Evolutionary conservation across 2,329 filamentous ascomycete genomes (phyloP).

Genomic region (Alternaria gaisen): DNA sequence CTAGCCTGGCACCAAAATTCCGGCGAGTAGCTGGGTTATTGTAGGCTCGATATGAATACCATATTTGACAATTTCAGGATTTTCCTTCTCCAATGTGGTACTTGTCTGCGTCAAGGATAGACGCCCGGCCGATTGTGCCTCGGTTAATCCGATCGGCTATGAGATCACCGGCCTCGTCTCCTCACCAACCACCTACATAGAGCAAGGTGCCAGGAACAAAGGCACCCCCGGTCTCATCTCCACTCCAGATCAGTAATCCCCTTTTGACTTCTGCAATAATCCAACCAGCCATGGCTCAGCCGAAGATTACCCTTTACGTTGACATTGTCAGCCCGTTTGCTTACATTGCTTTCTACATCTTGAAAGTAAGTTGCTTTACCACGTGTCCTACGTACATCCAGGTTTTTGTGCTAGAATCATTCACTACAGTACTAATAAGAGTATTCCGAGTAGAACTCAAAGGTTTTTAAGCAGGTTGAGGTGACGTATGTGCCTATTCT

Average conservation of each 20-base stretch:
- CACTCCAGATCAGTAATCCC: background rate
- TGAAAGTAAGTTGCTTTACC: constrained; percentile 55
- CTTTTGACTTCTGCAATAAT: background rate
- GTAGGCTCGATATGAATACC: background rate
- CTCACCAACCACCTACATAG: background rate
- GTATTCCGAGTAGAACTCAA: constrained; percentile 57
- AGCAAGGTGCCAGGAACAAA: background rate
- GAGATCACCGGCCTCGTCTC: constrained; percentile 3
- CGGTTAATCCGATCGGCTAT: constrained; percentile 5
- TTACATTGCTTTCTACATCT: constrained; percentile 66
- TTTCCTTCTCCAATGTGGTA: background rate
- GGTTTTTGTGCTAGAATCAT: background rate
- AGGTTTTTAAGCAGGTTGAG: constrained; percentile 63
- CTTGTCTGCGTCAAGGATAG: background rate
- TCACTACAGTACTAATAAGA: background rate
- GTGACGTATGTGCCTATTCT: constrained; percentile 68
- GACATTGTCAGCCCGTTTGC: constrained; percentile 69
- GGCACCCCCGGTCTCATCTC: background rate
- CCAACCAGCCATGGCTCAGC: constrained; percentile 52
- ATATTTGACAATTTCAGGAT: background rate
- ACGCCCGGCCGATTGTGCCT: constrained; percentile 1
- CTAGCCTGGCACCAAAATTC: background rate
- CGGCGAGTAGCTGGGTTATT: background rate
- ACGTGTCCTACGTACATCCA: background rate
- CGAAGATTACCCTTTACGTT: constrained; percentile 65